phyloP scores from a whole-genome alignment of 2,329 filamentous ascomycete genomes.

The Botrytis squamosa region DNA sequence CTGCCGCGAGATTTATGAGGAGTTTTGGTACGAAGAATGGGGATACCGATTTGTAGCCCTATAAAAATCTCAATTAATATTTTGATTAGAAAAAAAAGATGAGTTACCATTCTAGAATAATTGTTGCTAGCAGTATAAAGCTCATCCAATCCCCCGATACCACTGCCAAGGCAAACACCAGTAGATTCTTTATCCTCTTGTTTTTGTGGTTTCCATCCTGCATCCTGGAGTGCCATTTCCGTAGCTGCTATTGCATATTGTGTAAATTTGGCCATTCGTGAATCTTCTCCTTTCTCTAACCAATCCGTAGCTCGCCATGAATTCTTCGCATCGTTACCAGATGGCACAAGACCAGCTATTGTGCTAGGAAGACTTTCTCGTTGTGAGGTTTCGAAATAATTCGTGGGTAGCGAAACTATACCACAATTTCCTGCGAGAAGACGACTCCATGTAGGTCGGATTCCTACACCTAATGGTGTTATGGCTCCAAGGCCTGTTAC shows the following conservation, averaged over 20 bases:
- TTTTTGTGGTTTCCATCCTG: constrained; percentile 59
- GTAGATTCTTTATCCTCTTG: constrained; percentile 69
- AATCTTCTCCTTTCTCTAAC: constrained; percentile 54
- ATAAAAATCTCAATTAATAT: constrained; percentile 30
- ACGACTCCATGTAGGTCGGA: constrained; percentile 74
- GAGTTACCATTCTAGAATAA: constrained; percentile 14
- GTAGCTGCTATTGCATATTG: constrained; percentile 89
- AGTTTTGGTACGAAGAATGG: constrained; percentile 91
- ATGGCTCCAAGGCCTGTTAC: constrained; percentile 81
- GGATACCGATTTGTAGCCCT: constrained; percentile 92
- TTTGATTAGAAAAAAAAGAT: neutral
- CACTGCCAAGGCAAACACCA: constrained; percentile 90
- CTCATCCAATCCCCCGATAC: constrained; percentile 91
- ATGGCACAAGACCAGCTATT: constrained; percentile 79
- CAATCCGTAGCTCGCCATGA: constrained; percentile 56
- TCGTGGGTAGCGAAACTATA: constrained; percentile 69
- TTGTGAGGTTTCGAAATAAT: constrained; percentile 27
- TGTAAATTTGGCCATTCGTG: constrained; percentile 86
- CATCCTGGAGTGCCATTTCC: constrained; percentile 81
- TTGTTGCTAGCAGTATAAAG: constrained; percentile 71
- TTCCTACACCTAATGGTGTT: constrained; percentile 79
- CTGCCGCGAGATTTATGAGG: constrained; percentile 91
- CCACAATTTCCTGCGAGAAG: constrained; percentile 79
- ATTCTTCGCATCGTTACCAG: constrained; percentile 45
- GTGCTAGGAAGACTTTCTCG: constrained; percentile 79